Evolutionary conservation across 148 eudicot genomes (phyloP).

Genomic region (Persicaria tinctoria): DNA sequence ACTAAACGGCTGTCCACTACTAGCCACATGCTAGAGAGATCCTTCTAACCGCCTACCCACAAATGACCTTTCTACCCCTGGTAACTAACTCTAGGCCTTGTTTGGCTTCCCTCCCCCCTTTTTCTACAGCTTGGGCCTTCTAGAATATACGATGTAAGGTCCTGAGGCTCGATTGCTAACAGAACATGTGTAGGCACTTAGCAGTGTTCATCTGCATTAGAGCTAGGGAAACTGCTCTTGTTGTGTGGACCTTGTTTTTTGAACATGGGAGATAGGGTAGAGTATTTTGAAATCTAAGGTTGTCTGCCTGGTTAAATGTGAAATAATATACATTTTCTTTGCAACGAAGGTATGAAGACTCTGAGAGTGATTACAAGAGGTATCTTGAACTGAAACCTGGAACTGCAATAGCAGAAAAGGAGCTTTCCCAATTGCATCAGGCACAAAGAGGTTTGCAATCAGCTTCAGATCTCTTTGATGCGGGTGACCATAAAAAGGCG

Average conservation of each 20-base stretch:
- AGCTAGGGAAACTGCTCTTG: not conserved
- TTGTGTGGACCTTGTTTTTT: not conserved
- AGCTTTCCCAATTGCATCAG: conserved; percentile 88
- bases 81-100: too few species aligned
- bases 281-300: not conserved
- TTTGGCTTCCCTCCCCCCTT: too few species aligned
- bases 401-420: conserved; percentile 72
- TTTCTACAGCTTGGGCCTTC: too few species aligned
- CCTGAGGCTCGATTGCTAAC: too few species aligned
- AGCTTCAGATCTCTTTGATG: conserved; percentile 54
- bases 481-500: conserved; percentile 71
- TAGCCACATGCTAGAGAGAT: too few species aligned
- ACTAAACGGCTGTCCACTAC: too few species aligned
- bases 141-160: too few species aligned
- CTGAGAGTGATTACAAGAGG: conserved; percentile 65
- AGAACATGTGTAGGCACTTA: too few species aligned
- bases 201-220: not conserved
- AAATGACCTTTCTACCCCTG: too few species aligned
- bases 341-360: conserved; percentile 70
- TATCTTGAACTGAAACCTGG: conserved; percentile 70
- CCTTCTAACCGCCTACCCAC: too few species aligned
- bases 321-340: conserved; percentile 8
- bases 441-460: conserved; percentile 65
- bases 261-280: not conserved
- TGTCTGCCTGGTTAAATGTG: not conserved